phyloP scores from a whole-genome alignment of 2,329 filamentous ascomycete species.

The Westerdykella aurantiaca region DNA sequence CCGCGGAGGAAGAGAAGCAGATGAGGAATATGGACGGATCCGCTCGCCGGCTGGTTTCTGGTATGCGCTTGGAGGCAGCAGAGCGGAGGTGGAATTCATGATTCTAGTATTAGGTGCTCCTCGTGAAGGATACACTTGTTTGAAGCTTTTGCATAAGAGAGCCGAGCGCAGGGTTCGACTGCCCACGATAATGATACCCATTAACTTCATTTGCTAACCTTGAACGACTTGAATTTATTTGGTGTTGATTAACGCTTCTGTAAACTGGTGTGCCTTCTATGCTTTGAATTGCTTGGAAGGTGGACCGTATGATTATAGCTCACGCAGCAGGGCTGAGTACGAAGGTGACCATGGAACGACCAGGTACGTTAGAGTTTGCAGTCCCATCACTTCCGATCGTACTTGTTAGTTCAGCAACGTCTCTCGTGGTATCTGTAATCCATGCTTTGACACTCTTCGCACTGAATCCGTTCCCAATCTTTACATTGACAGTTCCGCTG shows the following conservation, averaged over 20 bases:
- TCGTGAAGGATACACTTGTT: too few relatives aligned
- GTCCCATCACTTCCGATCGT: constrained; percentile 16
- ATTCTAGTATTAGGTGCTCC: too few relatives aligned
- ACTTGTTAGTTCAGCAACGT: constrained; percentile 13
- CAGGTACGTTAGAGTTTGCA: constrained; percentile 18
- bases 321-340: constrained; percentile 11
- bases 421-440: constrained; percentile 35
- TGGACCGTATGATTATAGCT: neutral
- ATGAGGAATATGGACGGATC: constrained; percentile 19
- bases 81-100: constrained; percentile 4
- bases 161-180: too few relatives aligned
- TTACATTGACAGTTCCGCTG: constrained; percentile 13
- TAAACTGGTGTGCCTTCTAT: too few relatives aligned
- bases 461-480: constrained; percentile 24
- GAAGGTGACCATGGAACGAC: constrained; percentile 25
- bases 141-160: too few relatives aligned
- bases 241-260: too few relatives aligned
- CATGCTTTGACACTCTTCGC: constrained; percentile 28
- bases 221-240: too few relatives aligned
- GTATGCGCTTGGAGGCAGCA: constrained; percentile 17
- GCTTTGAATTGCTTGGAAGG: too few relatives aligned
- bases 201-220: too few relatives aligned
- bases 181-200: too few relatives aligned
- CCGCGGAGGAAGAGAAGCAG: constrained; percentile 26
- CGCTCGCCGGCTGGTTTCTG: constrained; percentile 19